A percentile compares a stretch with the other conserved stretches of the same genome.
Conservation (phyloP, 768 basidiomycete species). For the Tulasnella sp. region DNA sequence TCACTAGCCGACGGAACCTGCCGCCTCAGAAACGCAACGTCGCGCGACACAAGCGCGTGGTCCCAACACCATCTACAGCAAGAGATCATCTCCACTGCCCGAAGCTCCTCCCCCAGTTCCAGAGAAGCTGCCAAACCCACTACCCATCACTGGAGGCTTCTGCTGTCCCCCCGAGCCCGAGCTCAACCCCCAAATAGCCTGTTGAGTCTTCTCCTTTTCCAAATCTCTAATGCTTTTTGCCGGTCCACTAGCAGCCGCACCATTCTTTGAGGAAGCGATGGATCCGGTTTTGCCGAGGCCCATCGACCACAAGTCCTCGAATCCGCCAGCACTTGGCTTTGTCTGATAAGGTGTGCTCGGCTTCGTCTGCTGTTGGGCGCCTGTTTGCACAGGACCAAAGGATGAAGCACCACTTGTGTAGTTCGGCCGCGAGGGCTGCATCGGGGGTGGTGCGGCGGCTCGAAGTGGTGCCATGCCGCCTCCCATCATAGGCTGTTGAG, state of each 20-base stretch:
- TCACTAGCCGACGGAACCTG: too few relatives aligned
- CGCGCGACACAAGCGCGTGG: too few relatives aligned
- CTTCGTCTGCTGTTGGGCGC: too few relatives aligned
- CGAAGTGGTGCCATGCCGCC: conserved; percentile 1
- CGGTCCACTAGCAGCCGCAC: conserved; percentile 18
- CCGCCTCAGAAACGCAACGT: too few relatives aligned
- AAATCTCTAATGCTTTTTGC: conserved; percentile 77
- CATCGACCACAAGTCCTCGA: conserved; percentile 85
- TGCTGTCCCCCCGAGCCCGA: conserved; percentile 3
- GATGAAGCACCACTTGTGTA: not conserved
- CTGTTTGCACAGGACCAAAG: not conserved
- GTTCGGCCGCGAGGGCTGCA: not conserved
- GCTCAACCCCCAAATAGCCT: conserved; percentile 60
- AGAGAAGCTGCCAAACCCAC: conserved; percentile 9
- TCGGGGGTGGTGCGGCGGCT: not conserved
- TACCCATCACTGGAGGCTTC: not conserved
- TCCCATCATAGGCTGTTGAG: conserved; percentile 3
- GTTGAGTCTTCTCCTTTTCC: conserved; percentile 75
- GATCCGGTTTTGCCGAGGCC: conserved; percentile 45
- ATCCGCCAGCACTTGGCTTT: conserved; percentile 36
- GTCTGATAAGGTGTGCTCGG: not conserved
- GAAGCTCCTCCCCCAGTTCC: conserved; percentile 1
- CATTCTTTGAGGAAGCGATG: conserved; percentile 11
- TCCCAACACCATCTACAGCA: conserved; percentile 29
- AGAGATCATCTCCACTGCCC: conserved; percentile 31